phyloP scores from a whole-genome alignment of 1,284 basidiomycete species.

The Blastosporella zonata region DNA sequence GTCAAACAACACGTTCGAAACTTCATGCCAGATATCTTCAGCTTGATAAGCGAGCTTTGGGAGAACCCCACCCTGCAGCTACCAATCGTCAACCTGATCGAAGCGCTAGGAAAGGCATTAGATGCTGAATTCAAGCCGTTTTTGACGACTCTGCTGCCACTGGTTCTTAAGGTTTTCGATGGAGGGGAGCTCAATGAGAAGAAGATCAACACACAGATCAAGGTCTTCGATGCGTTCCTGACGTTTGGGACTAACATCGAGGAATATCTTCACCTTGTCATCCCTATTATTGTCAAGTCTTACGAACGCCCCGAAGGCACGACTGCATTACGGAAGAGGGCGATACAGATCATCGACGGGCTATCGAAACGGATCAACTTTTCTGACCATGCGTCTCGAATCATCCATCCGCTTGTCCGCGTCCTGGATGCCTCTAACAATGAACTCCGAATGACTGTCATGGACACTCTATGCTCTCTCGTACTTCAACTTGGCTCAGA shows the following conservation, averaged over 20 bases:
- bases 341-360: conserved; percentile 90
- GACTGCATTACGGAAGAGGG: conserved; percentile 78
- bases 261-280: conserved; percentile 96
- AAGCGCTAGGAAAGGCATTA: conserved; percentile 91
- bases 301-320: conserved; percentile 86
- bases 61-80: conserved; percentile 84
- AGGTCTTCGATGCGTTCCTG: conserved; percentile 91
- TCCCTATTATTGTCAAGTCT: conserved; percentile 91
- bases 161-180: conserved; percentile 90
- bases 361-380: conserved; percentile 95
- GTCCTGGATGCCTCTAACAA: conserved; percentile 79
- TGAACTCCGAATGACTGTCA: conserved; percentile 83
- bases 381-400: conserved; percentile 96
- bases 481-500: conserved; percentile 94
- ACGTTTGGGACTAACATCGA: conserved; percentile 97
- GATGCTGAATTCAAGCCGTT: conserved; percentile 99
- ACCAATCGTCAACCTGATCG: conserved; percentile 91
- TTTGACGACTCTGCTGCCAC: conserved; percentile 88
- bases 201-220: conserved; percentile 77
- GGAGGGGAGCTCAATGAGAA: conserved; percentile 76
- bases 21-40: conserved; percentile 82
- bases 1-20: conserved; percentile 98
- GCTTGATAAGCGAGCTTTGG: conserved; percentile 87
- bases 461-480: conserved; percentile 93
- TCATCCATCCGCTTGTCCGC: conserved; percentile 93